A percentile compares a stretch with the other conserved stretches of the same genome.
Conservation (phyloP, 768 basidiomycete genomes). For the Lactarius psammicola region DNA sequence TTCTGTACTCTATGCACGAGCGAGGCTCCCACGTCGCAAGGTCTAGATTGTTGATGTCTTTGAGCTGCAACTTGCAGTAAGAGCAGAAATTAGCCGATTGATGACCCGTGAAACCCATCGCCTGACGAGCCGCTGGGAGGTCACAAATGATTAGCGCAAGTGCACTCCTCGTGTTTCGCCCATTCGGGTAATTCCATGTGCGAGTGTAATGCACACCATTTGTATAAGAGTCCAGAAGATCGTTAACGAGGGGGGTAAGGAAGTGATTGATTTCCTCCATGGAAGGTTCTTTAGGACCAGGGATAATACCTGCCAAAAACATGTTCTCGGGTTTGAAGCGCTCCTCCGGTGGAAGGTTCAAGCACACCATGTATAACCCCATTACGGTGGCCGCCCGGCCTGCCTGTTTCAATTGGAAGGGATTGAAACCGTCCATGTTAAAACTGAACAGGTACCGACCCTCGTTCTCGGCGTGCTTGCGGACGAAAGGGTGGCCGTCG, state of each 20-base stretch:
- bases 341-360: slow-evolving; percentile 40
- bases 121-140: background rate
- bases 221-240: slow-evolving; percentile 39
- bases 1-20: slow-evolving; percentile 15
- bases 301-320: slow-evolving; percentile 43
- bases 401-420: slow-evolving; percentile 35
- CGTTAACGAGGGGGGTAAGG: slow-evolving; percentile 40
- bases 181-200: slow-evolving; percentile 28
- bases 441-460: slow-evolving; percentile 36
- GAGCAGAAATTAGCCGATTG: background rate
- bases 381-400: slow-evolving; percentile 33
- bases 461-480: slow-evolving; percentile 6
- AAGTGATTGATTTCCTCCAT: slow-evolving; percentile 40
- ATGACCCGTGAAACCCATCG: background rate
- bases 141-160: slow-evolving; percentile 10
- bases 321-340: slow-evolving; percentile 42
- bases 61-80: background rate
- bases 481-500: slow-evolving; percentile 13
- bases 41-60: background rate
- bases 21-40: background rate
- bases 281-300: slow-evolving; percentile 41
- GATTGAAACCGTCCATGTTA: slow-evolving; percentile 40
- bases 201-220: slow-evolving; percentile 34
- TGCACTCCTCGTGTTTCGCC: background rate
- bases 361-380: slow-evolving; percentile 36